Conservation (phyloP, 2,329 filamentous ascomycete genomes). For the Arthrobotrys sinensis region DNA sequence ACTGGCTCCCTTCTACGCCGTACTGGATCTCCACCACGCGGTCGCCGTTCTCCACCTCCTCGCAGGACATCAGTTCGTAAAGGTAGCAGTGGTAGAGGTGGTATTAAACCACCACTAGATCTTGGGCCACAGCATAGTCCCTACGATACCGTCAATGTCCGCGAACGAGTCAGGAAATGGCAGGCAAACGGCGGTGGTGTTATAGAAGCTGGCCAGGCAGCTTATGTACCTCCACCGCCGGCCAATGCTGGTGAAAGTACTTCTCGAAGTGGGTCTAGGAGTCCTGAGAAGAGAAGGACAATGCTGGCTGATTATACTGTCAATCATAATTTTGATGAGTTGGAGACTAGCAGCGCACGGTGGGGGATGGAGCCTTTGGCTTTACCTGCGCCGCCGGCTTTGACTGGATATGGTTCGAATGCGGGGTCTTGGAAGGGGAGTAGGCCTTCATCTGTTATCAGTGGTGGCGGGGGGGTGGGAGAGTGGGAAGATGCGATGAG, state of each 20-base stretch:
- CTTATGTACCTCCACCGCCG: slow-evolving; percentile 41
- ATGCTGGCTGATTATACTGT: slow-evolving; percentile 51
- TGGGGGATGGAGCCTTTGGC: slow-evolving; percentile 57
- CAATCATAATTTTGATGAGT: slow-evolving; percentile 52
- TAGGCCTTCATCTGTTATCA: slow-evolving; percentile 45
- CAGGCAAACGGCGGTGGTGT: slow-evolving; percentile 64
- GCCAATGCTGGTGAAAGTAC: slow-evolving; percentile 21
- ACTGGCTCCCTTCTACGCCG: slow-evolving; percentile 57
- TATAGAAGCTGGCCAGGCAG: slow-evolving; percentile 61
- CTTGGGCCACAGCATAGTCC: slow-evolving; percentile 63
- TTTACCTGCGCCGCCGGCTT: slow-evolving; percentile 57
- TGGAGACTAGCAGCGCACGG: slow-evolving; percentile 50
- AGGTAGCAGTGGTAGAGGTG: slow-evolving; percentile 43
- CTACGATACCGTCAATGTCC: slow-evolving; percentile 64
- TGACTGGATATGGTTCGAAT: slow-evolving; percentile 58
- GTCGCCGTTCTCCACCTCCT: slow-evolving; percentile 55
- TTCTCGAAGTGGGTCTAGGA: slow-evolving; percentile 25
- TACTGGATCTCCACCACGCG: slow-evolving; percentile 54
- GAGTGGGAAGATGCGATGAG: slow-evolving; percentile 60
- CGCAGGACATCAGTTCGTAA: slow-evolving; percentile 48
- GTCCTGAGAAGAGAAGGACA: slow-evolving; percentile 57
- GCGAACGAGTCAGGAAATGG: slow-evolving; percentile 64
- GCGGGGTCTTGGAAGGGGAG: slow-evolving; percentile 55
- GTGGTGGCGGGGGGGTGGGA: slow-evolving; percentile 54
- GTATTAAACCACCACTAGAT: slow-evolving; percentile 62